Percentiles rank a stretch among this genome's conserved stretches.
These are phyloP conservation scores for Marvania coccoides DNA, from an alignment of 139 green algal species.

Conservation along the genomic window DNA sequence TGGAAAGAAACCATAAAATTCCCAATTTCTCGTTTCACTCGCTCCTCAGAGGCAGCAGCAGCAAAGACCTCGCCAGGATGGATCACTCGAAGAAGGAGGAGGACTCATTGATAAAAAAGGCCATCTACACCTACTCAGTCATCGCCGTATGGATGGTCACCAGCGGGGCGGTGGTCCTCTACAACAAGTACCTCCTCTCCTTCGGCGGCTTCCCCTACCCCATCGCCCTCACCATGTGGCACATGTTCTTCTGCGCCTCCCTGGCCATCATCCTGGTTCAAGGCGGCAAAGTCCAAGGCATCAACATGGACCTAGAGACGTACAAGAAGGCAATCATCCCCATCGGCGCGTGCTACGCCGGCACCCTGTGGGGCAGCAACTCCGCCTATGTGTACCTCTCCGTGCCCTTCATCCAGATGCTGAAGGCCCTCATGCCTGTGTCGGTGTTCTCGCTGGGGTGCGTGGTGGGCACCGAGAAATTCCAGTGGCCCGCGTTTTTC, in stretches of 20 bases:
- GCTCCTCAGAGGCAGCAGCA: too few species aligned
- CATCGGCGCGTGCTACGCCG: constrained; percentile 39
- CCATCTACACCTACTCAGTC: not conserved
- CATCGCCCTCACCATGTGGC: constrained; percentile 71
- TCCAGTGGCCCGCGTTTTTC: constrained; percentile 12
- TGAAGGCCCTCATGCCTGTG: constrained; percentile 55
- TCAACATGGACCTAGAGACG: constrained; percentile 47
- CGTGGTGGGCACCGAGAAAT: constrained; percentile 38
- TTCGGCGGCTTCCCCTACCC: constrained; percentile 76
- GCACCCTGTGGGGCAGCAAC: constrained; percentile 52
- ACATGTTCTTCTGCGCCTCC: constrained; percentile 82
- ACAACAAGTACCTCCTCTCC: constrained; percentile 66
- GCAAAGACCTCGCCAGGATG: too few species aligned
- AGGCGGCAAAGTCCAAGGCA: constrained; percentile 39
- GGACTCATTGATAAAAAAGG: too few species aligned
- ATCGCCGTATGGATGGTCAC: not conserved
- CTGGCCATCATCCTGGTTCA: constrained; percentile 54
- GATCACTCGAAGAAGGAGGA: too few species aligned
- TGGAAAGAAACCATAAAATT: too few species aligned
- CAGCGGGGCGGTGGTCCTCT: constrained; percentile 9
- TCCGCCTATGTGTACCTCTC: constrained; percentile 44
- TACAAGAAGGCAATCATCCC: constrained; percentile 41
- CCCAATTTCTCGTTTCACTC: too few species aligned
- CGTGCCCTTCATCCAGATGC: constrained; percentile 46
- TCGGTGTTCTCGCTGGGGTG: constrained; percentile 43